Evolutionary conservation across 2,329 filamentous ascomycete species (phyloP).

Genomic region (Cladophialophora psammophila): DNA sequence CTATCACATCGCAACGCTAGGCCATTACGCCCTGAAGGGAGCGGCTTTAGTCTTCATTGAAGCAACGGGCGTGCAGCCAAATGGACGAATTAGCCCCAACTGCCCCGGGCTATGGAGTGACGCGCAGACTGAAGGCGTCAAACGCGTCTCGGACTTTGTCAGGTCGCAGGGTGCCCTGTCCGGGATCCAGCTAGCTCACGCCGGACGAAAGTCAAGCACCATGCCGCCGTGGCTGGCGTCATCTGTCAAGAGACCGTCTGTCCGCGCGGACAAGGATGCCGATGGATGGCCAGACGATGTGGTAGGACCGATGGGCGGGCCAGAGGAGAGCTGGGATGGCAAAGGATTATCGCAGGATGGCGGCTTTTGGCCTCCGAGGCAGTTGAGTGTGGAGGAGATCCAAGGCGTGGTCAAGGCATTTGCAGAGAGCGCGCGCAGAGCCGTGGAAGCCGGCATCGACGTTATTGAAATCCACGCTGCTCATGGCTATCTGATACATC

Average conservation of each 20-base stretch:
- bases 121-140: conserved; percentile 48
- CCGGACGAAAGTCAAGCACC: conserved; percentile 70
- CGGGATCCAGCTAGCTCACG: conserved; percentile 82
- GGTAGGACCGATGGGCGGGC: conserved; percentile 38
- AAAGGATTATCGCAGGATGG: conserved; percentile 35
- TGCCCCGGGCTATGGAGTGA: conserved; percentile 47
- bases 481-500: conserved; percentile 77
- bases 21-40: conserved; percentile 41
- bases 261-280: conserved; percentile 32
- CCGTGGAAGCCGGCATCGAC: conserved; percentile 76
- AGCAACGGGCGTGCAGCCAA: conserved; percentile 75
- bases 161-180: conserved; percentile 80
- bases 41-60: conserved; percentile 64
- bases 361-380: conserved; percentile 39
- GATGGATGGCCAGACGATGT: conserved; percentile 41
- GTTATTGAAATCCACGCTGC: conserved; percentile 82
- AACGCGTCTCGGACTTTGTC: conserved; percentile 76
- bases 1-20: conserved; percentile 54
- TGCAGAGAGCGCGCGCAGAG: conserved; percentile 59
- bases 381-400: conserved; percentile 44
- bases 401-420: conserved; percentile 46
- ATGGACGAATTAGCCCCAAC: conserved; percentile 76
- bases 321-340: conserved; percentile 38
- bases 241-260: conserved; percentile 37
- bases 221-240: conserved; percentile 59